Base-by-base conservation (phyloP, 1,284 basidiomycete genomes). In the Fistulinella staudtii region DNA sequence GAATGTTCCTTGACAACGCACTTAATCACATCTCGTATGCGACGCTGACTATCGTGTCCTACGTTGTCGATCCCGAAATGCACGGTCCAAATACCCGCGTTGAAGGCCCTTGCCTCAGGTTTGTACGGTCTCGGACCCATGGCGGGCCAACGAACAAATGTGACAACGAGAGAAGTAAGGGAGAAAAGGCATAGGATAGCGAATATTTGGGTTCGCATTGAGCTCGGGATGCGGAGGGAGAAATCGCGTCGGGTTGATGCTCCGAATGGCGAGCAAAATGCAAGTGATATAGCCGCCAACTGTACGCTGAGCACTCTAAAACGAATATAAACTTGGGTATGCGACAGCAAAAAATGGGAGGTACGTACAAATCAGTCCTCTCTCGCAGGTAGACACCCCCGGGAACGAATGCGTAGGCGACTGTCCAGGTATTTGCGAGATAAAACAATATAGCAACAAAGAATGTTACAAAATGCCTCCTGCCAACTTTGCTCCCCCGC, bases 331-430 rank as follows among this genome's bases (percentile, higher is more conserved):
- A 24, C 18, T 20, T 54, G 6, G 41, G 29, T 13, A 38, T 4
- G 18, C 17, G 22, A 39, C 5, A 5, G 23, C 24, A 41, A 10
- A 36, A 23, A 9, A 8, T 15, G 33, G 13, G 22, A 8, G 14
- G 17, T 34, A 69, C 78, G 60, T 57, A 85, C 76, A 83, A 42
- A 58, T 90, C 82, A 8, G 89, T 92, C 18, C 87, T 73, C 66
- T 96, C 93, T 20, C 93, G 73, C 46, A 97, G 72, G 51, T 83
- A 72, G 52, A 75, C 67, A 0, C 91, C 93, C 1, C 87, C 86
- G 0, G 93, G 93, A 3, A 96, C 90, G 56, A 96, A 96, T 0
- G 93, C 93, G 66, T 97, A 96, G 0, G 93, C 93, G 36, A 92
- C 90, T 0, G 92, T 93, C 66, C 89, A 82, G 5, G 87, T 79